Base-by-base conservation (phyloP, 2,329 filamentous ascomycete genomes). In the Fusarium sp. region DNA sequence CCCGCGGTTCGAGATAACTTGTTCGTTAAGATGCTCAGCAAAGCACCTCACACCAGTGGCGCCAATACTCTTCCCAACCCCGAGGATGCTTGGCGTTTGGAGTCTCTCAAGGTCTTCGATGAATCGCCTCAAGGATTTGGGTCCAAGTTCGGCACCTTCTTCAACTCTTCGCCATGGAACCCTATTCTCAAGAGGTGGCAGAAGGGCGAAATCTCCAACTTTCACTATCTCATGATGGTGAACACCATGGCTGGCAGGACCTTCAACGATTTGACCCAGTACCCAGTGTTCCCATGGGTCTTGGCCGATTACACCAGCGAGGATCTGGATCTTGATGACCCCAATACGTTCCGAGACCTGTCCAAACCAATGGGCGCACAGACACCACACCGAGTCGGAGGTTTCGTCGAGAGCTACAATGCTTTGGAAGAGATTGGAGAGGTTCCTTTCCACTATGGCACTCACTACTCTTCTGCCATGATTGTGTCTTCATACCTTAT, bases 391-490 rank as follows among this genome's bases (percentile, higher is more conserved):
- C 88, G 95, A 69, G 92, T 97, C 70, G 84, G 88, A 0, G 93
- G 94, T 9, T 97, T 96, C 75, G 87, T 89, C 54, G 92, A 97
- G 74, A 89, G 94, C 30, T 98, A 97, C 78, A 90, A 91, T 71
- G 92, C 93, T 18, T 91, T 99, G 78, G 91, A 91, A 1, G 96
- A 98, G 77, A 97, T 99, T 85, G 93, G 91, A 10, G 94, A 97
- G 47, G 91, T 92, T 1, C 92, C 96, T 0, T 99, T 98, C 78
- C 96, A 99, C 78, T 99, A 98, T 73, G 96, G 96, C 20, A 99
- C 97, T 0, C 97, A 99, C 78, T 99, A 99, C 79, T 98, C 96
- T 2, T 98, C 96, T 4, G 96, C 96, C 10, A 99, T 98, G 96
- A 98, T 97, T 63, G 96, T 99, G 9, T 94, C 94, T 14, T 98